A percentile compares a stretch with the other conserved stretches of the same genome.
Evolutionary conservation across 768 basidiomycete genomes (phyloP).

Genomic region (Lyophyllum semitale): DNA sequence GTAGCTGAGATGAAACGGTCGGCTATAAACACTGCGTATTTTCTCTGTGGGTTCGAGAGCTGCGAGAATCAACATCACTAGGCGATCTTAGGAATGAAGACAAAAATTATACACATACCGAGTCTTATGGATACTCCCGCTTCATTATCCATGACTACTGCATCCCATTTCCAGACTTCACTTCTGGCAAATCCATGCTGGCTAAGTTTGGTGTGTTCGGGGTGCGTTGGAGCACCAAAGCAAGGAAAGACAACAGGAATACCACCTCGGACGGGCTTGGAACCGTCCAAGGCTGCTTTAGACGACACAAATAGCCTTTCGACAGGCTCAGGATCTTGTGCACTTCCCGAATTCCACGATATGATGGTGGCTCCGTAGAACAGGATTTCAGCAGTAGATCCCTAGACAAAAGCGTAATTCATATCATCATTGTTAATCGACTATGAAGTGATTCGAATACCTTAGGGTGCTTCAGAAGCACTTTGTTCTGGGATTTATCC

Average conservation of each 20-base stretch:
- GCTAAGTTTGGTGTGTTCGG: conserved; percentile 64
- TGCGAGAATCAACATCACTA: conserved; percentile 25
- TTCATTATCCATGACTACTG: conserved; percentile 65
- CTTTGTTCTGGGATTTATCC: conserved; percentile 39
- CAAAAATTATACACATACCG: conserved; percentile 49
- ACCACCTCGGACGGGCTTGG: conserved; percentile 67
- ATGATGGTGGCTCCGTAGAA: conserved; percentile 85
- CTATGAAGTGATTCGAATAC: conserved; percentile 30
- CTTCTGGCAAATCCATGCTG: conserved; percentile 95
- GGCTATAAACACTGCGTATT: conserved; percentile 61
- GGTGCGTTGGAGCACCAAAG: conserved; percentile 83
- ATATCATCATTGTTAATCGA: neutral
- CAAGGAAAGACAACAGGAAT: conserved; percentile 78
- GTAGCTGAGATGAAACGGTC: conserved; percentile 73
- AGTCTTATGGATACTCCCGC: conserved; percentile 76
- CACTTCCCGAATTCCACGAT: conserved; percentile 73
- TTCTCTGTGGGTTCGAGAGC: conserved; percentile 64
- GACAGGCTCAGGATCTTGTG: conserved; percentile 31
- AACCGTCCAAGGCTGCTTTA: conserved; percentile 78
- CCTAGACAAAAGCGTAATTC: conserved; percentile 39
- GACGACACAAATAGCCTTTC: conserved; percentile 84
- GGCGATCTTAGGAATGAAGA: neutral
- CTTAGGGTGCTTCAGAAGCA: conserved; percentile 65
- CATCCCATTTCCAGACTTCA: conserved; percentile 69
- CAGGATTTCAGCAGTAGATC: conserved; percentile 64